Base-by-base conservation (phyloP, 108 stramenopile genomes). In the Pseudonitzschia multistriata region DNA sequence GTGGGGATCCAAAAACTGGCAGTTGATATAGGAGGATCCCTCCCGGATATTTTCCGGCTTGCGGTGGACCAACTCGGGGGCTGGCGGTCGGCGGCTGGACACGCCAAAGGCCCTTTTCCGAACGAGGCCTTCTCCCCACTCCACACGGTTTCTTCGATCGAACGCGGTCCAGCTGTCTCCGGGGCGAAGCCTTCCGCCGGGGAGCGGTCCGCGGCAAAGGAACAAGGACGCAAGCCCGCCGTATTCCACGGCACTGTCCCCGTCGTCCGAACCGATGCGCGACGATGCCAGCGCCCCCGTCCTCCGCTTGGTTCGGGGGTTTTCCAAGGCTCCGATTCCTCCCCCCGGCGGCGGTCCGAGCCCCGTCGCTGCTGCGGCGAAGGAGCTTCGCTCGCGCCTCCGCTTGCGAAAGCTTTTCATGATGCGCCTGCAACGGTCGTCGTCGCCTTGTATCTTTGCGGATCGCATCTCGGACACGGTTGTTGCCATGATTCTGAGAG, bases 1-100 rank as follows among this genome's bases (percentile, higher is more conserved):
- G 55, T 77, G 39, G 31, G 48, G 8, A 33, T 76, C 59, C n/a
- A 76, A 33, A 63, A 76, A 76, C 5, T 33, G 2, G 45, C 62
- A 63, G 3, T n/a, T 28, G 21, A 15, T 40, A 37, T 72, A 72
- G 35, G 6, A 59, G 6, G 57, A 59, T 15, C 8, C 8, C 5
- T 11, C n/a, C 17, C 35, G 57, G 31, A 59, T 34, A n/a, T 33
- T 59, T 19, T 59, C 57, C 19, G 57, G 57, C 35, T 59, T 59
- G 13, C 57, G 57, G 29, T 59, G 57, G 6, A 59, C 34, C 34
- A 59, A 14, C 29, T 59, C 57, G 31, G 57, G 57, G 5, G 15
- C 52, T 33, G 33, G 10, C 33, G 17, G 17, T 30, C 25, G 25
- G 35, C 4, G 7, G 2, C 8, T 52, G 24, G 21, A 5, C 1